Evolutionary conservation across 2,329 filamentous ascomycete species (phyloP).

Genomic region (Achaetomium macrosporum): DNA sequence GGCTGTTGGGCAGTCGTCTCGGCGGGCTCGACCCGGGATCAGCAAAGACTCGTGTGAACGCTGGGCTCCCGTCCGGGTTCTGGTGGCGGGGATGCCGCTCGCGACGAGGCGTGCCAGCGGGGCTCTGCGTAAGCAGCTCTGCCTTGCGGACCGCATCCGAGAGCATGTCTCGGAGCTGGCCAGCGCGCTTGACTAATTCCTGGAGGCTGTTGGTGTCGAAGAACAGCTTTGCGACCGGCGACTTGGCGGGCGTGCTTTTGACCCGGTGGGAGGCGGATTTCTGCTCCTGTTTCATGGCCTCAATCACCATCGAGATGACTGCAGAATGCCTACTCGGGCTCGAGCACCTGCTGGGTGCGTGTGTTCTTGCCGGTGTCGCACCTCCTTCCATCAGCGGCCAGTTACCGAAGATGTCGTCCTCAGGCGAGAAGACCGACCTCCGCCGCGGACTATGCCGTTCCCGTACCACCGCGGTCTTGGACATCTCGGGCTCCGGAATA

Average conservation of each 20-base stretch:
- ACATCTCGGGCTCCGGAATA: constrained; percentile 38
- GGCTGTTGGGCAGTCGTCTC: constrained; percentile 45
- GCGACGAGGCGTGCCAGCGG: constrained; percentile 44
- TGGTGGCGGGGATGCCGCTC: constrained; percentile 37
- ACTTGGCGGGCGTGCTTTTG: constrained; percentile 29
- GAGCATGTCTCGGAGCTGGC: constrained; percentile 52
- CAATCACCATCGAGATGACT: constrained; percentile 56
- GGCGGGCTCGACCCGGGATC: constrained; percentile 54
- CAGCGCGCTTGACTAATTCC: constrained; percentile 57
- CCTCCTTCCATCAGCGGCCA: constrained; percentile 40
- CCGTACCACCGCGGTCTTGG: constrained; percentile 48
- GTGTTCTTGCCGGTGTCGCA: constrained; percentile 32
- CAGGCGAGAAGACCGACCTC: constrained; percentile 58
- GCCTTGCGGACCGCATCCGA: constrained; percentile 55
- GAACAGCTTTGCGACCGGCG: constrained; percentile 50
- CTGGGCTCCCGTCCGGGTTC: constrained; percentile 53
- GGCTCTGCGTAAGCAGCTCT: constrained; percentile 53
- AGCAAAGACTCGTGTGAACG: constrained; percentile 61
- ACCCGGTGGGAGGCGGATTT: constrained; percentile 36
- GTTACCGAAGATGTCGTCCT: constrained; percentile 58
- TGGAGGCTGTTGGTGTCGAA: constrained; percentile 66
- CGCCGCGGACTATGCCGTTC: constrained; percentile 48
- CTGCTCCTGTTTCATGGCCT: constrained; percentile 55
- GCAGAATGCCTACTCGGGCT: constrained; percentile 34
- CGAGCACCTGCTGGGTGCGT: constrained; percentile 33